Percentiles rank a stretch among this genome's conserved stretches.
Conservation (phyloP, 768 basidiomycete genomes). For the Podaxis sp. region DNA sequence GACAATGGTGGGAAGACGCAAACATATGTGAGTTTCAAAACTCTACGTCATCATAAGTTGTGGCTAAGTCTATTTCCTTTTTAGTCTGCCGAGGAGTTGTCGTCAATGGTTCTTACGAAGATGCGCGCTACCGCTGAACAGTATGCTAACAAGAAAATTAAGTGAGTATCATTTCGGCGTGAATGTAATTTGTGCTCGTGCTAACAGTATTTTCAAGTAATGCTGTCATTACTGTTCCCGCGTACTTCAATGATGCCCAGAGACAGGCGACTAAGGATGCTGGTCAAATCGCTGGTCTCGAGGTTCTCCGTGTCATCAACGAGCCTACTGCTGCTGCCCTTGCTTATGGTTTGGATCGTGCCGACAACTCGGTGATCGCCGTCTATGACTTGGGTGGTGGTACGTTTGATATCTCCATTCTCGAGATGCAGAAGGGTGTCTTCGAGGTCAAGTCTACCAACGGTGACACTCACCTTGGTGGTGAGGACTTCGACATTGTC, state of each 20-base stretch:
- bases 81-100: conserved; percentile 81
- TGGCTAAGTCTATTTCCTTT: conserved; percentile 13
- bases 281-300: conserved; percentile 94
- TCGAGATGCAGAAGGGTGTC: conserved; percentile 99
- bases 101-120: conserved; percentile 84
- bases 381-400: conserved; percentile 99
- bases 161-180: conserved; percentile 52
- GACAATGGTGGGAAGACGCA: conserved; percentile 85
- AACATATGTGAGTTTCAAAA: conserved; percentile 51
- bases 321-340: conserved; percentile 98
- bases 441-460: conserved; percentile 99
- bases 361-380: conserved; percentile 83
- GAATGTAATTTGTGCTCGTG: not conserved
- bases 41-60: conserved; percentile 1
- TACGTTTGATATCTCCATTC: conserved; percentile 98
- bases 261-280: conserved; percentile 98
- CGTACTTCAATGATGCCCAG: conserved; percentile 99
- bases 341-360: conserved; percentile 93
- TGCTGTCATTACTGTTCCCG: conserved; percentile 93
- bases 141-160: conserved; percentile 88
- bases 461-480: conserved; percentile 96
- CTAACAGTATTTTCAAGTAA: conserved; percentile 41
- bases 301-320: conserved; percentile 97
- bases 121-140: conserved; percentile 97
- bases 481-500: conserved; percentile 93